Base-by-base conservation (phyloP, 2,329 filamentous ascomycete genomes). In the Sporothrix humicola region DNA sequence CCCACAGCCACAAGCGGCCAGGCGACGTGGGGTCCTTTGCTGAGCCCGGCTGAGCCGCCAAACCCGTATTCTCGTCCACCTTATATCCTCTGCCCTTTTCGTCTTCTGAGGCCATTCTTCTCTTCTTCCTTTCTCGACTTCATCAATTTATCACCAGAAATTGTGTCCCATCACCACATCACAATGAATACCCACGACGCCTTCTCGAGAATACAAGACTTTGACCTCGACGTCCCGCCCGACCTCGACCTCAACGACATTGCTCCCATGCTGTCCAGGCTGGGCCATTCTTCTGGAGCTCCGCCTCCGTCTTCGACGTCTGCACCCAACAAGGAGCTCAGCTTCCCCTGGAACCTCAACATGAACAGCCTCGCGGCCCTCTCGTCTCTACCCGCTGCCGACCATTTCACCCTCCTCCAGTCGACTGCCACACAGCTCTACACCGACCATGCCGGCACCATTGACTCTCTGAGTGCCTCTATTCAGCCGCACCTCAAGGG, bases 401-500 rank as follows among this genome's bases (percentile, higher is more conserved):
- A 37, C 65, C 65, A 69, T 23, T 52, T 52, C 23, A 15, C 65
- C 46, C 65, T 69, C 65, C 61, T 72, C 48, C 71, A 72, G 20
- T 17, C 46, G n/a, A 48, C 48, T 4, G 71, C 58, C 59, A n/a
- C 13, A 20, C 48, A 72, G 59, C 48, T 72, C 20, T 66, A 42
- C 46, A 7, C 15, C 54, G 44, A 68, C 61, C 3, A 72, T 17
- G 69, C 69, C 70, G 54, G 26, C 42, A 61, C 69, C 8, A 3
- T 72, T 7, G 13, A 54, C 15, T 46, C 54, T 1, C 42, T 72
- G 3, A 61, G 61, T 44, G 42, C 23, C 42, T 20, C 69, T 4
- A 50, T 69, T 13, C 23, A 61, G 52, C 73, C 69, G 10, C 63
- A 66, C 15, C 42, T 73, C 42, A n/a, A 63, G n/a, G 70, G 69